Percentiles rank a stretch among this genome's conserved stretches.
These are phyloP conservation scores for Schoenoplectus triqueter DNA, from an alignment of 202 grass and related monocot species.

Conservation along the genomic window DNA sequence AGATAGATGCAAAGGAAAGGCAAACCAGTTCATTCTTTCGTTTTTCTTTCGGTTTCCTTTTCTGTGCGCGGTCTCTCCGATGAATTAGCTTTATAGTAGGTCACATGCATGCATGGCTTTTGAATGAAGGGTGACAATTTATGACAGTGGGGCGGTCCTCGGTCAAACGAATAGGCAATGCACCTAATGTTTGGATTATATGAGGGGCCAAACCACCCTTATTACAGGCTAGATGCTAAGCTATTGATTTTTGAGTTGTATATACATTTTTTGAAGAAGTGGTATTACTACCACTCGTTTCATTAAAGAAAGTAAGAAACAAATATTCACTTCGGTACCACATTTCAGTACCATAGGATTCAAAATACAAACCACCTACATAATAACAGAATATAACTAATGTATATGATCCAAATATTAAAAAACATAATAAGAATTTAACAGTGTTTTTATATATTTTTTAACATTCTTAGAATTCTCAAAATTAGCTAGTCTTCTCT, in stretches of 20 bases:
- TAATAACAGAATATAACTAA: no score
- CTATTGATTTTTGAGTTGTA: neutral
- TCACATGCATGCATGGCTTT: neutral
- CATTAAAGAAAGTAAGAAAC: no score
- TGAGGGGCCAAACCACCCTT: neutral
- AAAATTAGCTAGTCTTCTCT: no score
- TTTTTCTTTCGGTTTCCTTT: neutral
- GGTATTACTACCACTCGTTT: neutral
- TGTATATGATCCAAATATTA: no score
- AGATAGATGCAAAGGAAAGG: neutral
- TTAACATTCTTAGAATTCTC: no score
- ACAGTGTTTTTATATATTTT: no score
- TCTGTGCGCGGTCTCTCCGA: neutral
- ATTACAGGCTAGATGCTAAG: no score
- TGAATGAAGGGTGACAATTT: constrained; percentile 4
- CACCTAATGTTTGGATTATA: neutral
- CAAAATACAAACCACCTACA: no score
- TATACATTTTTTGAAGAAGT: neutral
- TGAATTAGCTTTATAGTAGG: neutral
- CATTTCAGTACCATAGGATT: no score
- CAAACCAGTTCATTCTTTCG: neutral
- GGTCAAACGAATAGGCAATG: constrained; percentile 1
- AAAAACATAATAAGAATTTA: no score
- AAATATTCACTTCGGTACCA: no score
- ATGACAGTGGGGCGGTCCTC: neutral